A percentile compares a stretch with the other conserved stretches of the same genome.
These are phyloP conservation scores for Trametes hirsuta DNA, from an alignment of 1,284 basidiomycete species.

Conservation along the genomic window DNA sequence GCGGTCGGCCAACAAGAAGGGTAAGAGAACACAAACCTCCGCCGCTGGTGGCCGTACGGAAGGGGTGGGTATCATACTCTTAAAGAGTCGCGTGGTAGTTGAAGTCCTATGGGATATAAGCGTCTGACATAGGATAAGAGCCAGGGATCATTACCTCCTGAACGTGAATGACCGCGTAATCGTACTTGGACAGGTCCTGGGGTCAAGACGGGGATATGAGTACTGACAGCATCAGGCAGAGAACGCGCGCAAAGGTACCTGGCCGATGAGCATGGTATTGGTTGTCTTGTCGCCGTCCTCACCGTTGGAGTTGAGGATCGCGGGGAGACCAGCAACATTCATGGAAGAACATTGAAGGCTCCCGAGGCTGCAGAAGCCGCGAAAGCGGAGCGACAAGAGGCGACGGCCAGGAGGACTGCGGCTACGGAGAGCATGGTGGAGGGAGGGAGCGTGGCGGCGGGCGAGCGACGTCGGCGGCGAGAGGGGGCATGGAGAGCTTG, in stretches of 20 bases:
- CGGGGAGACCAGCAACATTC: conserved; percentile 17
- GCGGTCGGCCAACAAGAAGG: neutral
- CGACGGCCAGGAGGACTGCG: neutral
- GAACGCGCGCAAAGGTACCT: neutral
- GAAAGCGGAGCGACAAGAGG: neutral
- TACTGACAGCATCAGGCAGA: no score
- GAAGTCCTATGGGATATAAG: conserved; percentile 10
- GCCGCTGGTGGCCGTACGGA: conserved; percentile 16
- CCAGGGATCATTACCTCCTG: conserved; percentile 2
- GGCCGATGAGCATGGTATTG: conserved; percentile 9
- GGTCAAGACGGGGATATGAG: neutral
- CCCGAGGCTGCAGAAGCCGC: conserved; percentile 2
- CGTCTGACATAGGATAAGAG: neutral
- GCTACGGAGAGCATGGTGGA: neutral
- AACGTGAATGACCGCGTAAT: conserved; percentile 12
- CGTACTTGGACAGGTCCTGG: neutral
- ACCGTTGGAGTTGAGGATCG: conserved; percentile 4
- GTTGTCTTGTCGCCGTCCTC: conserved; percentile 14
- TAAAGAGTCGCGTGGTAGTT: conserved; percentile 18
- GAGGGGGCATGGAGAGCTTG: no score
- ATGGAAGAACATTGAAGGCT: conserved; percentile 7
- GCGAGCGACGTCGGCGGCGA: no score
- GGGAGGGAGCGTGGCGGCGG: no score
- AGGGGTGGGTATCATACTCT: conserved; percentile 12
- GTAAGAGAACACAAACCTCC: neutral